Base-by-base conservation (phyloP, 1,139 yeast genomes). In the Scheffersomyces stambukii region DNA sequence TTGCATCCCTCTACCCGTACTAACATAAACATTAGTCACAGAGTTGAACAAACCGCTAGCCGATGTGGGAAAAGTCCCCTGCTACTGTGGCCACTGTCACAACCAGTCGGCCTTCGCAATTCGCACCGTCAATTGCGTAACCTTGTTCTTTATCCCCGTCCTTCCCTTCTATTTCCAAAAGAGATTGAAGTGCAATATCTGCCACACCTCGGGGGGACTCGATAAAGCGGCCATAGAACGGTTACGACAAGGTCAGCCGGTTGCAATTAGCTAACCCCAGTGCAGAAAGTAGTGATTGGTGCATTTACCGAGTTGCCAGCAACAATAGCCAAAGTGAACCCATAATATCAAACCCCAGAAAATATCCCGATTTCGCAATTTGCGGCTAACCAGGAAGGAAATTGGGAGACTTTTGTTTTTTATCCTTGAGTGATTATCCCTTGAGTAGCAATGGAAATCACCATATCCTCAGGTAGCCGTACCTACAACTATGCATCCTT, bases 51-150 rank as follows among this genome's bases (percentile, higher is more conserved):
- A 52, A 27, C 58, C 56, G 0, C 37, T 58, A 19, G 31, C 37
- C 5, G 60, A 53, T 28, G 41, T 57, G 8, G 63, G 63, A 1
- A 35, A 52, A 28, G 35, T 57, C 7, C 32, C 47, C 8, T 57
- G 64, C 30, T 57, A 57, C 32, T 63, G 70, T 37, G 56, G 60
- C 3, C 59, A 64, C 34, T 67, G 74, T 36, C 73, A 67, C 40
- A 67, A 67, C 42, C 68, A 64, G 33, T 56, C 69, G 14, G 74
- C 69, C 2, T 57, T 54, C 44, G 65, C 72, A 1, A 52, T 61
- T 7, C 52, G 67, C 29, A 53, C 70, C 12, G 62, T 61, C 37
- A 64, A 64, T 37, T 51, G 63, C 40, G 55, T 67, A n/a, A 67
- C 73, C 0, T 37, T 67, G 16, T 67, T 67, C 40, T 66, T 67